A percentile compares a stretch with the other conserved stretches of the same genome.
These are phyloP conservation scores for Bacterosira constricta DNA, from an alignment of 108 stramenopile species.

Conservation along the genomic window DNA sequence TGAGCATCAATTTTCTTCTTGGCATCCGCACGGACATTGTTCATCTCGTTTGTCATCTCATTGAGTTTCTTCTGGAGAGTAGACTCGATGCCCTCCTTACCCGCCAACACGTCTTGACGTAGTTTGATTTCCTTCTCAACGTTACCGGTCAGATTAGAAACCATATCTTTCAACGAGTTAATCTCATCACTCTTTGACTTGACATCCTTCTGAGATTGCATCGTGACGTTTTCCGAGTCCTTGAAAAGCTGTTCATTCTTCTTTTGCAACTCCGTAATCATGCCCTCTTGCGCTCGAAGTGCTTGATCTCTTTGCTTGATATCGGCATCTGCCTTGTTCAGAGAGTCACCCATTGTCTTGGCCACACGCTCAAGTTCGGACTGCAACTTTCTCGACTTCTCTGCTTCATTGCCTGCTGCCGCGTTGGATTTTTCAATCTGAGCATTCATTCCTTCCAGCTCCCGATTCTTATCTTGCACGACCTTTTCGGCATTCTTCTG, in stretches of 20 bases:
- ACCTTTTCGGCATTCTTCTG: constrained; percentile 18
- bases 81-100: constrained; percentile 17
- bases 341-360: neutral
- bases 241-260: neutral
- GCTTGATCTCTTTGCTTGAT: constrained; percentile 2
- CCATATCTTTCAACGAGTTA: constrained; percentile 26
- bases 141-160: constrained; percentile 6
- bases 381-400: constrained; percentile 11
- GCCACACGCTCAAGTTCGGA: neutral
- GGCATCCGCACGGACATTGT: constrained; percentile 15
- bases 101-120: constrained; percentile 12
- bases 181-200: constrained; percentile 24
- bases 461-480: constrained; percentile 4
- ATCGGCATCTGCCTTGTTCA: constrained; percentile 1
- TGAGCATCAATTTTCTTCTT: constrained; percentile 19
- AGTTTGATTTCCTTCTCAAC: constrained; percentile 25
- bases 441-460: constrained; percentile 20
- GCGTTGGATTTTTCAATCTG: constrained; percentile 4
- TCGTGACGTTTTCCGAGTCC: neutral
- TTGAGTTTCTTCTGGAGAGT: constrained; percentile 29
- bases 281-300: constrained; percentile 7
- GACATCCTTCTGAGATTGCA: constrained; percentile 8
- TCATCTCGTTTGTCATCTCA: constrained; percentile 27
- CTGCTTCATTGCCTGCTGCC: neutral
- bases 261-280: neutral